A percentile compares a stretch with the other conserved stretches of the same genome.
These are phyloP conservation scores for Sporormia fimetaria DNA, from an alignment of 495 filamentous ascomycete genomes.

Conservation along the genomic window DNA sequence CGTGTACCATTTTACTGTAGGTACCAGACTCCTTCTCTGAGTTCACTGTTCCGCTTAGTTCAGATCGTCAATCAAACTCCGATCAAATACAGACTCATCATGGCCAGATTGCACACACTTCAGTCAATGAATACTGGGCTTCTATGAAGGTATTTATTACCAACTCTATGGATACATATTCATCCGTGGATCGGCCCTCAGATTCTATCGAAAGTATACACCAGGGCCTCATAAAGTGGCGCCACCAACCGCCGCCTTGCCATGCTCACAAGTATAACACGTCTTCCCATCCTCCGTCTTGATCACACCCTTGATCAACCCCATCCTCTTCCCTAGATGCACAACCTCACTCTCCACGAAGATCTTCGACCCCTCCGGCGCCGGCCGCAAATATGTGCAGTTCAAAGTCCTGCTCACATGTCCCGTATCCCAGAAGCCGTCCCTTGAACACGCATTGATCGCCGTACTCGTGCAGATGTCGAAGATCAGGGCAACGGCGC, in stretches of 20 bases:
- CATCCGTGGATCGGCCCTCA: too few species aligned
- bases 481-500: conserved; percentile 29
- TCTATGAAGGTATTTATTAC: too few species aligned
- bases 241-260: conserved; percentile 27
- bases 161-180: too few species aligned
- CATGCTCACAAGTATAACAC: conserved; percentile 33
- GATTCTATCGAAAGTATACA: too few species aligned
- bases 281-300: conserved; percentile 26
- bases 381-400: conserved; percentile 31
- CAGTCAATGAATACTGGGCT: too few species aligned
- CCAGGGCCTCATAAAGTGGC: conserved; percentile 14
- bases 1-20: too few species aligned
- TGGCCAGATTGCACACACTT: too few species aligned
- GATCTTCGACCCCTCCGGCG: conserved; percentile 25
- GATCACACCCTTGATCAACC: conserved; percentile 19
- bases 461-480: conserved; percentile 31
- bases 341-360: conserved; percentile 31
- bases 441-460: conserved; percentile 17
- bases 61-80: too few species aligned
- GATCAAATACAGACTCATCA: too few species aligned
- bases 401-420: conserved; percentile 31
- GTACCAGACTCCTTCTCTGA: too few species aligned
- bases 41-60: too few species aligned
- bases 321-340: conserved; percentile 28
- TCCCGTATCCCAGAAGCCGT: conserved; percentile 29